phyloP scores from a whole-genome alignment of 371 early-diverging fungal species.

The Lichtheimia corymbifera region DNA sequence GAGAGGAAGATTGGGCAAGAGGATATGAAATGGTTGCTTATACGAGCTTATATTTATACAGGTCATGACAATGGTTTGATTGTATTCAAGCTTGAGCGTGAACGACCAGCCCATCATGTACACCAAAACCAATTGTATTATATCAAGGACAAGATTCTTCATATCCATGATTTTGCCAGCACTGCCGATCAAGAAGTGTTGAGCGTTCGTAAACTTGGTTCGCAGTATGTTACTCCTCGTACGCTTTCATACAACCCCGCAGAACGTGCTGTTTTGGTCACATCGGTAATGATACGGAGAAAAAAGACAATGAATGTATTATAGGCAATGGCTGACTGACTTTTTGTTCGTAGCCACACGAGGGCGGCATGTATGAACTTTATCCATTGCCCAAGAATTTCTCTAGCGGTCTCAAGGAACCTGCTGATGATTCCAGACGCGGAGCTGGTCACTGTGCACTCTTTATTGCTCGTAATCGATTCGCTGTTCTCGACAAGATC shows the following conservation, averaged over 20 bases:
- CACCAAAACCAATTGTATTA: slow-evolving; percentile 83
- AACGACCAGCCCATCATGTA: slow-evolving; percentile 88
- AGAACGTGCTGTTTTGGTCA: slow-evolving; percentile 84
- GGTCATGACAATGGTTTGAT: slow-evolving; percentile 97
- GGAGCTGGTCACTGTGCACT: slow-evolving; percentile 83
- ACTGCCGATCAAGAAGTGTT: slow-evolving; percentile 77
- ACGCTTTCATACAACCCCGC: slow-evolving; percentile 93
- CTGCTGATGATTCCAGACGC: slow-evolving; percentile 67
- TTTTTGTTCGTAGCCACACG: slow-evolving; percentile 52
- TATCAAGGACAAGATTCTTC: slow-evolving; percentile 81
- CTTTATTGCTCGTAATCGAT: slow-evolving; percentile 94
- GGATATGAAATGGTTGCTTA: no score
- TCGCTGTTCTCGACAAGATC: slow-evolving; percentile 88
- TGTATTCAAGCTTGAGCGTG: slow-evolving; percentile 96
- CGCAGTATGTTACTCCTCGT: slow-evolving; percentile 71
- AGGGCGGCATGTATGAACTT: slow-evolving; percentile 89
- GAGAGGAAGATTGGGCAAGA: no score
- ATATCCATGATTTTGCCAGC: slow-evolving; percentile 77
- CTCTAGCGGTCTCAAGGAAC: slow-evolving; percentile 66
- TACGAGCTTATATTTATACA: slow-evolving; percentile 14
- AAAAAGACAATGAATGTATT: no score
- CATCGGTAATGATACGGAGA: slow-evolving; percentile 49
- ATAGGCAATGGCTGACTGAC: neutral
- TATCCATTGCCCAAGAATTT: slow-evolving; percentile 79
- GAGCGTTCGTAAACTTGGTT: slow-evolving; percentile 69